Evolutionary conservation across 371 early-diverging fungal species (phyloP), one percentile per base, ranked within the genome.

Genomic region (Smittium culicis): DNA sequence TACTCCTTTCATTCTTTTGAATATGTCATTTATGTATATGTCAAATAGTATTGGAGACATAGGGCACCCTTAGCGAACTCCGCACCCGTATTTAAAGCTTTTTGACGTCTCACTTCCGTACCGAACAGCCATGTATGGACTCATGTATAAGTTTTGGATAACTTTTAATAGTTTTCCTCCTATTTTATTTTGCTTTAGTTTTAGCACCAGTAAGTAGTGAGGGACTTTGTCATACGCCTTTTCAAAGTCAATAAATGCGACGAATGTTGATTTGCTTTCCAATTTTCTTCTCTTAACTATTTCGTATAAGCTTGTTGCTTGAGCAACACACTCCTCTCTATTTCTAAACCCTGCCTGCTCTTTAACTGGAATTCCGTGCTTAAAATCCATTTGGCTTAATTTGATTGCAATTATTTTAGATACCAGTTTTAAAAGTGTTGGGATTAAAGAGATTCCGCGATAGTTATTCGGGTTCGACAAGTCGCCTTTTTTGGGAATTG

Each of bases 181-280:
- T 8, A 62, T 62, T 62, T 25, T 25, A 35, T 30, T 62, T 2
- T 8, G 5, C 30, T 32, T 17, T 27, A 62, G 25, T 62, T 62
- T 62, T 14, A 28, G 34, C 2, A 62, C 5, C 25, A 62, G 25
- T 30, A 25, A 3, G 3, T 32, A 17, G 35, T 62, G 62, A 20
- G 32, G 17, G 11, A 62, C 62, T 32, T 30, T 62, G 25, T 62
- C 30, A 30, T 62, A 62, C 20, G 62, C 62, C 30, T 62, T 62
- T 30, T 2, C 32, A 30, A 30, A 62, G 30, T 62, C 62, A 62
- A 62, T 62, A 34, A 30, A 62, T 8, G 5, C 5, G 8, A 62
- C 30, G 20, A 3, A 34, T 16, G 62, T 62, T 62, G 5, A 2
- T 8, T 14, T 30, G 3, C 11, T 27, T 25, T 25, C 3, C 24